These are phyloP conservation scores for Aspergillus sp. DNA, from an alignment of 2,329 filamentous ascomycete genomes.

Conservation along the genomic window DNA sequence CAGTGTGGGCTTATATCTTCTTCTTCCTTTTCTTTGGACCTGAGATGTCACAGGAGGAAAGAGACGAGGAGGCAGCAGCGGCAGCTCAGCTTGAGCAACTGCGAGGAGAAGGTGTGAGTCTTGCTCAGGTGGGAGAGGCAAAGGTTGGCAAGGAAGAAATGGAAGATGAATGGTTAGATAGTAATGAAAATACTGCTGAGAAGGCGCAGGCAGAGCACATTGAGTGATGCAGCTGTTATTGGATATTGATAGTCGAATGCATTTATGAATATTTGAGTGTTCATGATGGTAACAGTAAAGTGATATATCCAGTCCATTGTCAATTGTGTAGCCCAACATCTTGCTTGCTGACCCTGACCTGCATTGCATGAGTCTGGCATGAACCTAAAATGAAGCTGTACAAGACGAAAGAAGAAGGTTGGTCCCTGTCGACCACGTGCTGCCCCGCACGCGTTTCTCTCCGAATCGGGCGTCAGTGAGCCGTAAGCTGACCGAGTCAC, in stretches of 20 bases:
- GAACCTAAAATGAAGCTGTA: background rate
- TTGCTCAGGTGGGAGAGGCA: constrained; percentile 14
- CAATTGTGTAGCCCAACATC: too few relatives aligned
- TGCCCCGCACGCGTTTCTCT: background rate
- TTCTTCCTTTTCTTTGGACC: constrained; percentile 29
- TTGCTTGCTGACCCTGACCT: too few relatives aligned
- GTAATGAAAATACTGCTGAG: background rate
- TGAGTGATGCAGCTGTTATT: background rate
- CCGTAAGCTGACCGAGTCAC: background rate
- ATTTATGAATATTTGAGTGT: too few relatives aligned
- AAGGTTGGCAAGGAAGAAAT: constrained; percentile 1
- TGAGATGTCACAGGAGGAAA: constrained; percentile 23
- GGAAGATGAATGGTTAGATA: background rate
- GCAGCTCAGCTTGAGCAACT: constrained; percentile 15
- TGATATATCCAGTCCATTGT: too few relatives aligned
- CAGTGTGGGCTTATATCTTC: constrained; percentile 24
- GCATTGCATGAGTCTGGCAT: background rate
- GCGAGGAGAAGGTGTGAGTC: constrained; percentile 12
- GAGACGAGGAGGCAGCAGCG: constrained; percentile 18
- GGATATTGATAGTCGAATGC: too few relatives aligned
- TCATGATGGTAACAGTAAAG: too few relatives aligned
- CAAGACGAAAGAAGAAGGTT: background rate
- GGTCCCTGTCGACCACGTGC: background rate
- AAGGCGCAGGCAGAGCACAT: background rate
- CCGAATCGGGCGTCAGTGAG: too few relatives aligned